Evolutionary conservation across 2,329 filamentous ascomycete genomes (phyloP), one percentile per base, ranked within the genome.

Genomic region (Nigrospora osmanthi): DNA sequence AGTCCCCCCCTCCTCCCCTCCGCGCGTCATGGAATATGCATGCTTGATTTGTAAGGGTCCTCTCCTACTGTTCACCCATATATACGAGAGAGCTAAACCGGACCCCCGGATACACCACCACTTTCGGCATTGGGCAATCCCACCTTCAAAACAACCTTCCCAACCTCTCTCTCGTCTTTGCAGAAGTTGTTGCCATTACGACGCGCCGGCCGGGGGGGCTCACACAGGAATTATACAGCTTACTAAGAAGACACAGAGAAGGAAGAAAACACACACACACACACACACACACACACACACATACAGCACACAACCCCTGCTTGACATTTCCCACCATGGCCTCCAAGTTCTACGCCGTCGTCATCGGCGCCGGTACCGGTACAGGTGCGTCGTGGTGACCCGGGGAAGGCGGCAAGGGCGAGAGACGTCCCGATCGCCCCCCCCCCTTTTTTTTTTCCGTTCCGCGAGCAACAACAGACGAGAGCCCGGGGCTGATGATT

Each of bases 41-140:
- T 69, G 0, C 75, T 61, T 2, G 69, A 71, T 46, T 67, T 62
- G 47, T 41, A 34, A 41, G 39, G 34, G 23, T 33, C 34, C 31
- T 41, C 39, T 19, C 39, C 34, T 2, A 35, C 6, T 9, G 34
- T 14, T 35, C 13, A n/a, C 39, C 11, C 15, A 6, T 28, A 28
- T 28, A 28, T 7, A 7, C n/a, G n/a, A n/a, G 23, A 28, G 23
- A 28, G 32, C 39, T 10, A 19, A 19, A 13, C 6, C 31, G 15
- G 34, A n/a, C 12, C 15, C n/a, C 39, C 39, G 30, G 19, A 10
- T 5, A n/a, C 19, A 9, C 6, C 12, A 17, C n/a, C 31, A 33
- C 34, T n/a, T 19, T 19, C 17, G 13, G 19, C n/a, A n/a, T 15
- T 13, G 17, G 30, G 6, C 10, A 11, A 16, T 19, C 9, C 19